These are phyloP conservation scores for Carex littledalei DNA, from an alignment of 176 grass and related monocot genomes.

Conservation along the genomic window DNA sequence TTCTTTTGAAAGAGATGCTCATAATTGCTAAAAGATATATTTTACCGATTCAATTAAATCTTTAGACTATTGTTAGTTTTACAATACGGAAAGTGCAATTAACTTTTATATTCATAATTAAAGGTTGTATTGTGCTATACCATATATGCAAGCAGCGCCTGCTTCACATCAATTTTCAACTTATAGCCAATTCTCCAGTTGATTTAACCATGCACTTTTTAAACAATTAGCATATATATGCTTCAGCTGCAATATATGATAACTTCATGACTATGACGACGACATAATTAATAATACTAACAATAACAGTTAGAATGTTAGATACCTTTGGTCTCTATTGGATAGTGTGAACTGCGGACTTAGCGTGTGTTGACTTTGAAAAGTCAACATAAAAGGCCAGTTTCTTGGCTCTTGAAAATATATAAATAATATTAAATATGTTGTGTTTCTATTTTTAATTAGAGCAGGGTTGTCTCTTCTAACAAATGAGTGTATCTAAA, in stretches of 20 bases:
- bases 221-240: no score
- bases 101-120: neutral
- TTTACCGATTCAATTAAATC: neutral
- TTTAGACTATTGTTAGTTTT: neutral
- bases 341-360: neutral
- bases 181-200: neutral
- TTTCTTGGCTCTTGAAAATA: neutral
- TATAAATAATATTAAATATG: neutral
- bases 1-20: neutral
- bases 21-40: neutral
- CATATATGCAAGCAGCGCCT: neutral
- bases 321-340: neutral
- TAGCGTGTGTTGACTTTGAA: neutral
- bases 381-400: neutral
- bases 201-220: no score
- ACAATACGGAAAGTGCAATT: neutral
- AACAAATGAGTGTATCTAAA: neutral
- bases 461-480: neutral
- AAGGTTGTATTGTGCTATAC: neutral
- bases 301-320: no score
- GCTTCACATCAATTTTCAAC: neutral
- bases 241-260: no score
- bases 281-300: no score
- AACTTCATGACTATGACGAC: no score
- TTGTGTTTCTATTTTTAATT: neutral